Conservation (phyloP, 1,139 yeast genomes). For the Zygoascus meyerae region DNA sequence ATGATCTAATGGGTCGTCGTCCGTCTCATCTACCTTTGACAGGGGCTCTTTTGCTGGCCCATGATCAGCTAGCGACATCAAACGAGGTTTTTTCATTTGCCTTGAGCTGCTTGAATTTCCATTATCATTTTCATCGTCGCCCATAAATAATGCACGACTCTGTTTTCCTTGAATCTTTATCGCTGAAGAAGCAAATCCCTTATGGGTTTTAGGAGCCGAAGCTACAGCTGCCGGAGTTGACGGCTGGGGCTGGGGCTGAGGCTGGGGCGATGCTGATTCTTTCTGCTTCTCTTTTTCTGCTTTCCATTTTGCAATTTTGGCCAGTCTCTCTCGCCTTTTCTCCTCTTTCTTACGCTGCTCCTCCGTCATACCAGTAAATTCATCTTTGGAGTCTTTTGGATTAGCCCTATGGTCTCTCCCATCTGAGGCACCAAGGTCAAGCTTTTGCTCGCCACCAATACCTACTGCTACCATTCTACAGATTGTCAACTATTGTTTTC, state of each 20-base stretch:
- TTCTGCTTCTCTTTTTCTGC: slow-evolving; percentile 4
- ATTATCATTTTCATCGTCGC: slow-evolving; percentile 14
- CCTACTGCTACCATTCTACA: too few relatives aligned
- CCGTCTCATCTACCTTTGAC: slow-evolving; percentile 23
- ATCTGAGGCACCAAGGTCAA: too few relatives aligned
- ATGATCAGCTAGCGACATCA: slow-evolving; percentile 9
- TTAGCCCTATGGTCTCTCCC: too few relatives aligned
- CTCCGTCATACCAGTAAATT: slow-evolving; percentile 2
- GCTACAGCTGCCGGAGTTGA: not conserved
- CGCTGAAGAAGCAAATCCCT: not conserved
- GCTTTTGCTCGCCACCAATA: too few relatives aligned
- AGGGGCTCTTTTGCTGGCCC: not conserved
- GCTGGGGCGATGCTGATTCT: slow-evolving; percentile 5
- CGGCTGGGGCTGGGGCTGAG: not conserved
- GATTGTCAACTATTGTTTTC: too few relatives aligned
- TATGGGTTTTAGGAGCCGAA: not conserved
- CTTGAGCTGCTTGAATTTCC: slow-evolving; percentile 3
- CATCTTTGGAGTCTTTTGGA: too few relatives aligned
- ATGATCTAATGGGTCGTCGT: slow-evolving; percentile 38
- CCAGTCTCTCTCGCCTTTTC: slow-evolving; percentile 32
- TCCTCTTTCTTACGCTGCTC: slow-evolving; percentile 23
- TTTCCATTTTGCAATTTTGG: slow-evolving; percentile 37
- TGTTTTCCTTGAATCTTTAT: slow-evolving; percentile 2
- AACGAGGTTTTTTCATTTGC: slow-evolving; percentile 4
- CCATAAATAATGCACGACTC: slow-evolving; percentile 11